Evolutionary conservation across 805 yeast genomes (phyloP).

Genomic region (Candida xiaguanensis): DNA sequence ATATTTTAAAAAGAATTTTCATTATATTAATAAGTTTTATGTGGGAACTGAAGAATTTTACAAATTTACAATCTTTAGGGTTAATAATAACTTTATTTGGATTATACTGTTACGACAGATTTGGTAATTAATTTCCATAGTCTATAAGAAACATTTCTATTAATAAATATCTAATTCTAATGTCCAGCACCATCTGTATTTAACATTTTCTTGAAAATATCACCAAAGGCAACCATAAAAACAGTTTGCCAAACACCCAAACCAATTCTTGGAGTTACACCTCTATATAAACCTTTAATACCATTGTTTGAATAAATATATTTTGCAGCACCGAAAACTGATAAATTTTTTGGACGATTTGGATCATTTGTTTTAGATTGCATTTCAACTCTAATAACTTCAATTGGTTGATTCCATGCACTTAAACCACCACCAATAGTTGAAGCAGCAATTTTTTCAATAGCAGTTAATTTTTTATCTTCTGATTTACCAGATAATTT

Average conservation of each 20-base stretch:
- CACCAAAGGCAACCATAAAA: conserved; percentile 98
- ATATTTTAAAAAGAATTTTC: conserved; percentile 68
- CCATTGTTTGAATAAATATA: conserved; percentile 85
- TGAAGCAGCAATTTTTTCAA: conserved; percentile 80
- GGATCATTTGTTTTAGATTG: conserved; percentile 94
- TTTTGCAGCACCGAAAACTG: conserved; percentile 69
- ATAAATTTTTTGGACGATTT: conserved; percentile 88
- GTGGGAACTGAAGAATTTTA: conserved; percentile 43
- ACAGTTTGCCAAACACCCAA: conserved; percentile 98
- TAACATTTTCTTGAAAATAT: conserved; percentile 51
- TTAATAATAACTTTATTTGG: conserved; percentile 35
- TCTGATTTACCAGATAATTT: conserved; percentile 53
- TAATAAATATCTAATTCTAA: conserved; percentile 12
- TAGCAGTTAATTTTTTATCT: conserved; percentile 60
- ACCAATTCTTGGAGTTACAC: conserved; percentile 96
- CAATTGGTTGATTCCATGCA: conserved; percentile 99
- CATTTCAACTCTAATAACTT: conserved; percentile 97
- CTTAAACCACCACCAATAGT: conserved; percentile 95
- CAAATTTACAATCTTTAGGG: conserved; percentile 32
- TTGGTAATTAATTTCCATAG: no score
- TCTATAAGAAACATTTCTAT: background rate
- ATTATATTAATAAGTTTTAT: conserved; percentile 64
- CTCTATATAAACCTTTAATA: conserved; percentile 86
- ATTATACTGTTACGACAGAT: conserved; percentile 39
- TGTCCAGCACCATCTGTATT: conserved; percentile 40